A percentile compares a stretch with the other conserved stretches of the same genome.
phyloP scores from a whole-genome alignment of 2,329 filamentous ascomycete species.

The Penicillium palitans region DNA sequence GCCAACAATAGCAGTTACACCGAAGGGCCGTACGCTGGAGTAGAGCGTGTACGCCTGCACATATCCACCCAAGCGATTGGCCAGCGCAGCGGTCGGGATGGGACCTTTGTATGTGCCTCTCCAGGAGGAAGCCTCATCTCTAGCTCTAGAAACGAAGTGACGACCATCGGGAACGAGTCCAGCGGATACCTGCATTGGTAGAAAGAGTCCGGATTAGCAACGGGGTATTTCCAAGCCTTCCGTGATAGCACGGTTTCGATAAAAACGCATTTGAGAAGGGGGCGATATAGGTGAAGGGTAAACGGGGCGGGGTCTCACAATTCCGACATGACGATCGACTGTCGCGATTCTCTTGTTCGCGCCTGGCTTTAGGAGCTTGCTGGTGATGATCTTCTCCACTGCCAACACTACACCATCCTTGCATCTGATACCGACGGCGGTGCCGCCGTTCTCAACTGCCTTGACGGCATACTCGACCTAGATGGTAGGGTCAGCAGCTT shows the following conservation, averaged over 20 bases:
- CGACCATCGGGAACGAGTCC: conserved; percentile 92
- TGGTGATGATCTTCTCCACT: conserved; percentile 92
- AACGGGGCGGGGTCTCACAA: conserved; percentile 59
- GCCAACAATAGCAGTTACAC: conserved; percentile 89
- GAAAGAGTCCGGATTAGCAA: not conserved
- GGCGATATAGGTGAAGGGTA: not conserved
- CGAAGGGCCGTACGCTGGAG: conserved; percentile 93
- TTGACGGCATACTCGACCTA: conserved; percentile 94
- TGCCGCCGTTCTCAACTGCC: conserved; percentile 97
- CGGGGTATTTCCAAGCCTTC: not conserved
- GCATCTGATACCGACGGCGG: conserved; percentile 92
- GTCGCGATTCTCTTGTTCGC: conserved; percentile 98
- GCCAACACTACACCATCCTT: conserved; percentile 96
- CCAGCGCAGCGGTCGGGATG: conserved; percentile 83
- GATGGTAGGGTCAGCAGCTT: conserved; percentile 17
- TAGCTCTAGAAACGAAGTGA: conserved; percentile 90
- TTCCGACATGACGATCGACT: conserved; percentile 88
- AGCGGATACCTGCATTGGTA: conserved; percentile 70
- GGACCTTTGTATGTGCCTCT: conserved; percentile 91
- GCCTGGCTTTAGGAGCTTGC: conserved; percentile 90
- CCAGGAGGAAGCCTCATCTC: conserved; percentile 91
- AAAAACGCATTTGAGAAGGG: not conserved
- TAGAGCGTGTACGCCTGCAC: conserved; percentile 97
- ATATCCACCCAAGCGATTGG: conserved; percentile 91
- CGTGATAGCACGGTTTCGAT: not conserved